A percentile compares a stretch with the other conserved stretches of the same genome.
These are phyloP conservation scores for Fraxinus platypoda DNA, from an alignment of 305 asterid genomes.

Conservation along the genomic window DNA sequence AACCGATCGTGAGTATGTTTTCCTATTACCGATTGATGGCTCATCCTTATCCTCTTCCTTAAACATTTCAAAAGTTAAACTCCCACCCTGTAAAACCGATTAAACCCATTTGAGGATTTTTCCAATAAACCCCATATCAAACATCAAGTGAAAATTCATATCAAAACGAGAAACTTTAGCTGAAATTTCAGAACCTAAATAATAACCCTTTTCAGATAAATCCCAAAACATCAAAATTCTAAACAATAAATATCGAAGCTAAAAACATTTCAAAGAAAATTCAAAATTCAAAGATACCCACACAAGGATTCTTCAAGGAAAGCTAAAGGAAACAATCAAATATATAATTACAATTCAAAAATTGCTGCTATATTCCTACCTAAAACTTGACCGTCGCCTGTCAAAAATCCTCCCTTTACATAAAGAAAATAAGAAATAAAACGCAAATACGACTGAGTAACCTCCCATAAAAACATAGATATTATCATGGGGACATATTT, in stretches of 20 bases:
- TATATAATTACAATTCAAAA: constrained; percentile 26
- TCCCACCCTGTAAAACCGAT: constrained; percentile 42
- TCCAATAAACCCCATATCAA: constrained; percentile 27
- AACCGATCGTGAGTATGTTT: constrained; percentile 67
- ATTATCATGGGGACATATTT: constrained; percentile 26
- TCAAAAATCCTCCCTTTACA: constrained; percentile 18
- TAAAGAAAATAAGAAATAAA: constrained; percentile 36
- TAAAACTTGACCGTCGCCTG: constrained; percentile 42
- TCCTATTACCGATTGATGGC: constrained; percentile 48
- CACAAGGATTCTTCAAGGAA: constrained; percentile 14
- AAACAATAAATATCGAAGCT: constrained; percentile 3
- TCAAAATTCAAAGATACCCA: constrained; percentile 20
- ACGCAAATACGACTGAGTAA: constrained; percentile 44
- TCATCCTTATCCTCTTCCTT: constrained; percentile 64
- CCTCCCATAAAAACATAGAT: constrained; percentile 29
- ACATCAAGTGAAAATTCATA: constrained; percentile 16
- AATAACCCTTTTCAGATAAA: constrained; percentile 9
- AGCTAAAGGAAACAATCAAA: constrained; percentile 18
- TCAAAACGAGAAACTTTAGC: not conserved
- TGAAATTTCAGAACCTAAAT: not conserved
- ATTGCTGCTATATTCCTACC: constrained; percentile 31
- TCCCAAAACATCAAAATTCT: constrained; percentile 18
- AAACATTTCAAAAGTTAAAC: constrained; percentile 46
- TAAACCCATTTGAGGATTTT: constrained; percentile 23
- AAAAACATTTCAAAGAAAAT: constrained; percentile 12